Conservation (phyloP, 495 filamentous ascomycete species). For the Talaromyces trachyspermus region DNA sequence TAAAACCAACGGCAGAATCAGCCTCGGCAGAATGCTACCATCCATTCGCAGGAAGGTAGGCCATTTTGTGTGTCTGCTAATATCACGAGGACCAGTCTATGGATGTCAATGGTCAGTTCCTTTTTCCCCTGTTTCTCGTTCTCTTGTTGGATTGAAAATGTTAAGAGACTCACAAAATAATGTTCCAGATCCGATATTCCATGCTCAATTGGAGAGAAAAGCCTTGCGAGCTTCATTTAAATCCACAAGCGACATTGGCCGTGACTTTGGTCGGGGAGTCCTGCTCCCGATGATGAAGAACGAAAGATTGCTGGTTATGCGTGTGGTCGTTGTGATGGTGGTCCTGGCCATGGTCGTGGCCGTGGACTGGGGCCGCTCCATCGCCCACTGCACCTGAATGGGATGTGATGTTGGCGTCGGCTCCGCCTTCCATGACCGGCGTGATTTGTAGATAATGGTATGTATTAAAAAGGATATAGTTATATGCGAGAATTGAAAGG, state of each 20-base stretch:
- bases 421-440: conserved; percentile 7
- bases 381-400: conserved; percentile 7
- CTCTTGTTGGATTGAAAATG: background rate
- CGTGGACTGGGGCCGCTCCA: conserved; percentile 21
- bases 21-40: conserved; percentile 71
- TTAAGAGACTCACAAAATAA: conserved; percentile 34
- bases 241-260: conserved; percentile 15
- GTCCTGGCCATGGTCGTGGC: conserved; percentile 14
- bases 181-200: conserved; percentile 26
- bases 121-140: background rate
- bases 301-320: conserved; percentile 9
- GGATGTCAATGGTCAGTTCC: conserved; percentile 1
- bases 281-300: conserved; percentile 19
- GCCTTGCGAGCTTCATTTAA: conserved; percentile 25
- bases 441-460: too few species aligned
- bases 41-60: conserved; percentile 73
- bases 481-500: too few species aligned
- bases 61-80: conserved; percentile 72
- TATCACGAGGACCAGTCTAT: conserved; percentile 55
- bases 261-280: conserved; percentile 13
- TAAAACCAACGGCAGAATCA: conserved; percentile 65
- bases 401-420: conserved; percentile 11
- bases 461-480: too few species aligned
- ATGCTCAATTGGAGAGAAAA: background rate
- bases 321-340: conserved; percentile 8